Base-by-base conservation (phyloP, 2,329 filamentous ascomycete genomes). In the Fusarium subglutinans region DNA sequence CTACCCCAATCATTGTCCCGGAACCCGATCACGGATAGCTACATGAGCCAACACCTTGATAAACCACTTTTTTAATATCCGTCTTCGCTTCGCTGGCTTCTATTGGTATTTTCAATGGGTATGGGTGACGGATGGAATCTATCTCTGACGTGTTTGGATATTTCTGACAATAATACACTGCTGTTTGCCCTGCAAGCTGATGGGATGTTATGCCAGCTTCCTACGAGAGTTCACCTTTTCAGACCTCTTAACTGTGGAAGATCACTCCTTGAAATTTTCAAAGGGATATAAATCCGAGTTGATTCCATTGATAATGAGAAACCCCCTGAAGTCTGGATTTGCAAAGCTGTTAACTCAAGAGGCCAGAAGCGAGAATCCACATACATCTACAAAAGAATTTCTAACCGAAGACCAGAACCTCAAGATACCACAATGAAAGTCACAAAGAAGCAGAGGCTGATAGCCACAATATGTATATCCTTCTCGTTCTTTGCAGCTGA, bases 401-500 rank as follows among this genome's bases (percentile, higher is more conserved):
- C 57, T 18, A 15, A 18, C 47, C 61, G 22, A 50, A 40, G 38
- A 60, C 22, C 10, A 22, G 30, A 43, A 26, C 26, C 26, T 33
- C 45, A 33, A 17, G 13, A 51, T 24, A 30, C 15, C 37, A 38
- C 37, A 12, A 66, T 78, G 58, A 76, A 67, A 40, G 41, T 81
- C 44, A 77, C 73, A 24, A 77, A 73, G 40, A 88, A 86, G 77
- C 83, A 86, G 62, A 86, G 85, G 67, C 80, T 90, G 9, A 81
- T 83, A 44, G 80, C 81, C 10, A 86, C 86, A 1, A 88, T 90
- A 54, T 80, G 69, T 64, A 87, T 90, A 45, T 88, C 86, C 0
- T 83, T 85, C 44, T 77, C 79, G 0, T 90, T 89, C 70, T 90
- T 90, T 66, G 63, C 87, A 22, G 84, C 85, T 14, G 88, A 90